A percentile compares a stretch with the other conserved stretches of the same genome.
phyloP scores from a whole-genome alignment of 2,329 filamentous ascomycete genomes.

The Didymella arachidicola region DNA sequence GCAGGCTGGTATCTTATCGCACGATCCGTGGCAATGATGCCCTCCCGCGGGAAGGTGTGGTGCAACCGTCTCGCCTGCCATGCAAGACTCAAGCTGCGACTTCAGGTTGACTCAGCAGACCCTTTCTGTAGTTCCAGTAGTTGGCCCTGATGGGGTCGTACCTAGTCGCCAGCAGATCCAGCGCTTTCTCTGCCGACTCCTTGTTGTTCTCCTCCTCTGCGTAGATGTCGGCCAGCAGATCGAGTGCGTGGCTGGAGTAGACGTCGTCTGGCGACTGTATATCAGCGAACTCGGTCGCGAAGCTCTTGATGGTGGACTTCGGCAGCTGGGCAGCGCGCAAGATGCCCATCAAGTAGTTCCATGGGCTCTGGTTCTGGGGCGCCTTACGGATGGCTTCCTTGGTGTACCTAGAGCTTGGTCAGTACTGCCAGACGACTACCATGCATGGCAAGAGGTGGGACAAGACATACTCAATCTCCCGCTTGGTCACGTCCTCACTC shows the following conservation, averaged over 20 bases:
- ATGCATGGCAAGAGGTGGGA: background rate
- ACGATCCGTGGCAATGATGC: conserved; percentile 4
- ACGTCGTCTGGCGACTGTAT: conserved; percentile 60
- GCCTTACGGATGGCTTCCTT: conserved; percentile 76
- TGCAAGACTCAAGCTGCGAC: conserved; percentile 31
- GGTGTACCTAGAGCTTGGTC: conserved; percentile 55
- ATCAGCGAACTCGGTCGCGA: conserved; percentile 63
- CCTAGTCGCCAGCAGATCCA: conserved; percentile 78
- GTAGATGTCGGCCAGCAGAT: conserved; percentile 75
- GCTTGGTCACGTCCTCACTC: conserved; percentile 67
- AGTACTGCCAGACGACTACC: conserved; percentile 17
- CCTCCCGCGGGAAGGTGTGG: conserved; percentile 12
- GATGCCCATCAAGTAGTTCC: conserved; percentile 88
- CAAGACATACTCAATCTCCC: conserved; percentile 72
- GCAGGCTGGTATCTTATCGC: conserved; percentile 9
- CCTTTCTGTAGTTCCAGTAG: conserved; percentile 85
- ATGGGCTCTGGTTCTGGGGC: conserved; percentile 92
- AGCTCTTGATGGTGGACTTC: conserved; percentile 59
- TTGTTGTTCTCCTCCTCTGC: conserved; percentile 60
- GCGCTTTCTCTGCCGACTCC: conserved; percentile 71
- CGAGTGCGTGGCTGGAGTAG: conserved; percentile 69
- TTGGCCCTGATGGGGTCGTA: conserved; percentile 92
- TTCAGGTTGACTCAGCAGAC: conserved; percentile 37
- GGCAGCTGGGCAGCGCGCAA: conserved; percentile 69
- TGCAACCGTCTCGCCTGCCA: conserved; percentile 2